Evolutionary conservation across 805 yeast species (phyloP).

Genomic region (Nakazawaea pomicola): DNA sequence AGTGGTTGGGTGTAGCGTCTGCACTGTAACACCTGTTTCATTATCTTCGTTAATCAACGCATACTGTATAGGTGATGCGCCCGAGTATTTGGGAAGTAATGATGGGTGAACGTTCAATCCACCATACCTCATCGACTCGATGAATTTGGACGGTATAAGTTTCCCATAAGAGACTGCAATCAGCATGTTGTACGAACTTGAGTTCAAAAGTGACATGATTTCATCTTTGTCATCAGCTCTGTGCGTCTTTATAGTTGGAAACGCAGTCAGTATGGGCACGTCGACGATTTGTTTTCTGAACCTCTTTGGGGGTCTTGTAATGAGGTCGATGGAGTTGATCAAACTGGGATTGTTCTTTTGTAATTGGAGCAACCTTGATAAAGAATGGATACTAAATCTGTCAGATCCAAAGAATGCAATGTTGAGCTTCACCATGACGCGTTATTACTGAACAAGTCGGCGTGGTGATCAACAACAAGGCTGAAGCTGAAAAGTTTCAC

Average conservation of each 20-base stretch:
- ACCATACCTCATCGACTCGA: constrained; percentile 45
- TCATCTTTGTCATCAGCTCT: constrained; percentile 50
- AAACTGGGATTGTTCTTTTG: constrained; percentile 1
- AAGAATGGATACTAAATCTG: constrained; percentile 54
- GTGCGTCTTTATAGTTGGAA: constrained; percentile 29
- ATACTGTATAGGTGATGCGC: constrained; percentile 86
- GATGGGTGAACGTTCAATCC: constrained; percentile 95
- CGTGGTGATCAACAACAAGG: background rate
- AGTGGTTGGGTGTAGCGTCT: constrained; percentile 80
- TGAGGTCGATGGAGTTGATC: constrained; percentile 42
- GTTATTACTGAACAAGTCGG: no score
- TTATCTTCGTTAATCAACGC: constrained; percentile 62
- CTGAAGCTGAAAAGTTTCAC: background rate
- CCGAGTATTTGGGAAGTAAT: constrained; percentile 72
- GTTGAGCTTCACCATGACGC: constrained; percentile 14
- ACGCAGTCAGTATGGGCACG: constrained; percentile 44
- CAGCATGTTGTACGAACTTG: constrained; percentile 48
- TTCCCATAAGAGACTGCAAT: constrained; percentile 92
- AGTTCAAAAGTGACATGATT: constrained; percentile 24
- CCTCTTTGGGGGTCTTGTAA: constrained; percentile 58
- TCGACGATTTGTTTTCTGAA: constrained; percentile 35
- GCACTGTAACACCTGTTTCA: constrained; percentile 80
- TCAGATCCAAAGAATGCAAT: constrained; percentile 82
- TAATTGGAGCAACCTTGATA: constrained; percentile 32
- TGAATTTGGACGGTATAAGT: constrained; percentile 62